phyloP scores from a whole-genome alignment of 208 protist species.

The Trypanosoma rangeli region DNA sequence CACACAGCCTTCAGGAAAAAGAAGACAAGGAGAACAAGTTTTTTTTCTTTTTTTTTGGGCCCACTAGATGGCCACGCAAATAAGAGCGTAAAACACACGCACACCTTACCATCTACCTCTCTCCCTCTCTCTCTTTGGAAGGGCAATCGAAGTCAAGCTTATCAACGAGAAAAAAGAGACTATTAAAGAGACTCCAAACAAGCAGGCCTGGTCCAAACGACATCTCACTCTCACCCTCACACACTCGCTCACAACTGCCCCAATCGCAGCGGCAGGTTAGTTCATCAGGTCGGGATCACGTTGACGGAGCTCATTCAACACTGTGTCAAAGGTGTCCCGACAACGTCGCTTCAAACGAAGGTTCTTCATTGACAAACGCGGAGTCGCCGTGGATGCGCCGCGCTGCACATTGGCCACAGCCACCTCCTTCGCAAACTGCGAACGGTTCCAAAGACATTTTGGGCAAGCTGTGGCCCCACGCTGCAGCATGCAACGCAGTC shows the following conservation, averaged over 20 bases:
- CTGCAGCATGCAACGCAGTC: conserved; percentile 56
- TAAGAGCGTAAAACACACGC: conserved; percentile 3
- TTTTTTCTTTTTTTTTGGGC: neutral
- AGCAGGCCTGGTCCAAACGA: neutral
- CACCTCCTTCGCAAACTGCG: conserved; percentile 26
- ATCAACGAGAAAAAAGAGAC: conserved; percentile 7
- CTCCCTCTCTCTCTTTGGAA: neutral
- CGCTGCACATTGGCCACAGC: conserved; percentile 27
- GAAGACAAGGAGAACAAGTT: conserved; percentile 1
- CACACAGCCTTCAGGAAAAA: neutral
- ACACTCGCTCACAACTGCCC: neutral
- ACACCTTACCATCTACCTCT: neutral
- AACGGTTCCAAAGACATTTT: conserved; percentile 57
- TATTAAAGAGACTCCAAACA: neutral
- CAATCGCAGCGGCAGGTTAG: conserved; percentile 13
- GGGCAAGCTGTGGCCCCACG: conserved; percentile 52
- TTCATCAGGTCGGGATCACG: conserved; percentile 45
- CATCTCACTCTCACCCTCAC: neutral
- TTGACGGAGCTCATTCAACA: conserved; percentile 41
- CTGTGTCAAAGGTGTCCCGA: conserved; percentile 28
- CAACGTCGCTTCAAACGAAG: conserved; percentile 24
- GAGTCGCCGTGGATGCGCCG: conserved; percentile 23
- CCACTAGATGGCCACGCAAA: neutral
- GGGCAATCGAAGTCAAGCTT: neutral
- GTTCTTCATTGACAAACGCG: conserved; percentile 14